A percentile compares a stretch with the other conserved stretches of the same genome.
phyloP scores from a whole-genome alignment of 2,329 filamentous ascomycete genomes.

The Botrytis medusae region DNA sequence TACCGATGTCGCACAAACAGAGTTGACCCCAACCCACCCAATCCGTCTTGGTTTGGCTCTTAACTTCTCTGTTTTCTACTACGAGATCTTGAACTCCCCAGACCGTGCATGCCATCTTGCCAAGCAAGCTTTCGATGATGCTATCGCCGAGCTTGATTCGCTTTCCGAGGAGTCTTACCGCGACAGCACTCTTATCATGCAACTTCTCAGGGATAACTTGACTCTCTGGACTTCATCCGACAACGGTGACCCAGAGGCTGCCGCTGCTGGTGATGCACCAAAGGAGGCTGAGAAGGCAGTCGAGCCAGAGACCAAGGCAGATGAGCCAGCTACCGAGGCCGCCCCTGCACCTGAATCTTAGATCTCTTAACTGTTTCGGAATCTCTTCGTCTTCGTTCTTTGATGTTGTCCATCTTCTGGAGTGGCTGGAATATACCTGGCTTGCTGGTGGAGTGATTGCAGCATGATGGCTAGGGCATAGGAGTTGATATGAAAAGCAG shows the following conservation, averaged over 20 bases:
- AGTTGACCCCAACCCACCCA: constrained; percentile 95
- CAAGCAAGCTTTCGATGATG: constrained; percentile 98
- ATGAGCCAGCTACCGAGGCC: constrained; percentile 37
- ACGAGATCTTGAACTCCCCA: constrained; percentile 97
- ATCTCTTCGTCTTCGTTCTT: constrained; percentile 44
- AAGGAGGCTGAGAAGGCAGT: constrained; percentile 60
- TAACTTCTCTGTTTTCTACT: constrained; percentile 99
- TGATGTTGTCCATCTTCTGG: constrained; percentile 40
- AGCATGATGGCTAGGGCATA: constrained; percentile 39
- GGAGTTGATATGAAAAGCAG: constrained; percentile 43
- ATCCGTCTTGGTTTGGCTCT: constrained; percentile 96
- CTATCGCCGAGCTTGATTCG: constrained; percentile 95
- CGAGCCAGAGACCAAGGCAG: constrained; percentile 48
- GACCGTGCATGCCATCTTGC: constrained; percentile 97
- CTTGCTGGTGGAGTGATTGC: constrained; percentile 39
- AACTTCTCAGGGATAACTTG: constrained; percentile 96
- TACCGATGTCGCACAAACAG: constrained; percentile 96
- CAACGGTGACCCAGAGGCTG: constrained; percentile 71
- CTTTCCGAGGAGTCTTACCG: constrained; percentile 98
- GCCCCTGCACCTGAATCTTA: constrained; percentile 55
- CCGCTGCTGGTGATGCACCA: constrained; percentile 55
- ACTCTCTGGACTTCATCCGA: constrained; percentile 98
- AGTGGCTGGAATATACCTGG: constrained; percentile 36
- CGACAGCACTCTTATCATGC: constrained; percentile 99
- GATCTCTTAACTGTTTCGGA: constrained; percentile 41